Conservation (phyloP, 129 eudicot species). For the Smallanthus sonchifolius region DNA sequence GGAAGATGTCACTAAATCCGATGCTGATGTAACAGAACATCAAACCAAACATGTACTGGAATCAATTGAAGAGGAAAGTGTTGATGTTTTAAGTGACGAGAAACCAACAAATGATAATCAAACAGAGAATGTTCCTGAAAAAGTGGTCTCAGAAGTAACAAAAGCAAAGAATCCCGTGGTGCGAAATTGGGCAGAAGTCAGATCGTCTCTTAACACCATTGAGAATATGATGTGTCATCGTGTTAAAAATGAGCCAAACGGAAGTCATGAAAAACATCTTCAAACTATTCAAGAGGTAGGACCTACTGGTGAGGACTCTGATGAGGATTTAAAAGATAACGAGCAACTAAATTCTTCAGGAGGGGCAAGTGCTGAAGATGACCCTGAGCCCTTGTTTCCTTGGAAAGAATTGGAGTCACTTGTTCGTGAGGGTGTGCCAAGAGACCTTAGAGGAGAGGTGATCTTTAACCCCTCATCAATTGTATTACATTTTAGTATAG, state of each 20-base stretch:
- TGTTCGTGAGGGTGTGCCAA: slow-evolving; percentile 93
- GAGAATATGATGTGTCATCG: slow-evolving; percentile 65
- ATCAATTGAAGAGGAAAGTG: slow-evolving; percentile 36
- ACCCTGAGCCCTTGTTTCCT: slow-evolving; percentile 36
- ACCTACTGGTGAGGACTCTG: slow-evolving; percentile 28
- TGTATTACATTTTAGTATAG: not conserved
- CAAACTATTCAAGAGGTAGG: slow-evolving; percentile 39
- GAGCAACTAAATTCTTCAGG: slow-evolving; percentile 22
- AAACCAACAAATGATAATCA: slow-evolving; percentile 32
- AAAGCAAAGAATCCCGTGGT: slow-evolving; percentile 38
- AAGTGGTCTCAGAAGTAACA: slow-evolving; percentile 20
- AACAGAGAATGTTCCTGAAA: slow-evolving; percentile 19
- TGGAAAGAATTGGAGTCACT: slow-evolving; percentile 80
- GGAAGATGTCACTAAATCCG: slow-evolving; percentile 19
- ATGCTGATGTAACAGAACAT: slow-evolving; percentile 39
- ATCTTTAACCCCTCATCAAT: not conserved
- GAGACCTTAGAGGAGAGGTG: slow-evolving; percentile 95
- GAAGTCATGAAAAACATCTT: slow-evolving; percentile 20
- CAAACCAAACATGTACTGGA: slow-evolving; percentile 27
- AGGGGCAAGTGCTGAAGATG: slow-evolving; percentile 13
- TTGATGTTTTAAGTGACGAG: slow-evolving; percentile 25
- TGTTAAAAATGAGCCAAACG: slow-evolving; percentile 37
- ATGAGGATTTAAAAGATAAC: slow-evolving; percentile 33
- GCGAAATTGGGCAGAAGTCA: slow-evolving; percentile 60
- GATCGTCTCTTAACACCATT: slow-evolving; percentile 58